Conservation (phyloP, 176 grass and related monocot genomes). For the Phoenix dactylifera region DNA sequence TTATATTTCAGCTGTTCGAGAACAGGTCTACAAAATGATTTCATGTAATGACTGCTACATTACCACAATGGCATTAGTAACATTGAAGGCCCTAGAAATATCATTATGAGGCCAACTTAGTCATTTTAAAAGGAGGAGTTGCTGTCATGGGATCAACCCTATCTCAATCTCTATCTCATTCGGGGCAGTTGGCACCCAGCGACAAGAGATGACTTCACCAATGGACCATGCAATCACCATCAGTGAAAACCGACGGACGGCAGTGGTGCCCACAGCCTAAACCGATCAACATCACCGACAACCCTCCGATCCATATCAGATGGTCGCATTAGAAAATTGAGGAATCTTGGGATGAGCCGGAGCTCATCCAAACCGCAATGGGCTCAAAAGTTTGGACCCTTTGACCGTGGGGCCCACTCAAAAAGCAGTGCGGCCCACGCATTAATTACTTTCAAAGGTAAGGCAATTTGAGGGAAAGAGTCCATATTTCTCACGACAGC, state of each 20-base stretch:
- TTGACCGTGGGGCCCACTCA: constrained; percentile 9
- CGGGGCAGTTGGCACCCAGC: no score
- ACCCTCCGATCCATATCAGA: constrained; percentile 14
- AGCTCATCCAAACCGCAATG: background rate
- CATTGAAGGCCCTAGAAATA: no score
- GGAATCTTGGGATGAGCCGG: constrained; percentile 1
- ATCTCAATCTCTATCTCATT: no score
- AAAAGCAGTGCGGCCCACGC: background rate
- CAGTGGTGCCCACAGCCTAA: background rate
- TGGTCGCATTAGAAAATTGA: background rate
- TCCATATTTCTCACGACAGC: background rate
- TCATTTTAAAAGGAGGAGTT: no score
- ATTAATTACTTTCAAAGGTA: background rate
- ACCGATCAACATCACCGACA: constrained; percentile 4
- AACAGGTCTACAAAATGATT: no score
- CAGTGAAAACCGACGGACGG: background rate
- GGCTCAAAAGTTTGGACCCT: background rate
- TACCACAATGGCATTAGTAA: no score
- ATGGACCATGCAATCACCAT: background rate
- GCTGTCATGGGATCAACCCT: no score
- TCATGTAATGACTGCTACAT: no score
- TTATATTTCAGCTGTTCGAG: no score
- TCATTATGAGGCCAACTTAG: no score
- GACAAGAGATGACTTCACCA: background rate
- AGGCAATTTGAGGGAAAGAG: background rate